Evolutionary conservation across 805 yeast genomes (phyloP), one percentile per base, ranked within the genome.

Genomic region (Blastobotrys robertii): DNA sequence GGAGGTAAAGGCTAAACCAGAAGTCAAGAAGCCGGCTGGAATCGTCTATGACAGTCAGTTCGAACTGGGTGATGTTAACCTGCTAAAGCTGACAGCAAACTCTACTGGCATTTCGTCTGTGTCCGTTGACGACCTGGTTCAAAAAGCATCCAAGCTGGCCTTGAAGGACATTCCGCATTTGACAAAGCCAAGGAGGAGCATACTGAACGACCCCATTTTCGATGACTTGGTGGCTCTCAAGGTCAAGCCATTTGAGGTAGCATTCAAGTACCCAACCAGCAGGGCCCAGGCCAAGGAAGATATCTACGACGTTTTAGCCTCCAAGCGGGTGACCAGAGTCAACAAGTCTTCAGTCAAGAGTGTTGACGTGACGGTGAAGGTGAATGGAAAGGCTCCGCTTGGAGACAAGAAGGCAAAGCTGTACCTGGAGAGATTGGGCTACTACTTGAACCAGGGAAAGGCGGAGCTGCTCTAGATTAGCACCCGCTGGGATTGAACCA

Each of bases 151-250:
- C 25, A 58, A 64, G 37, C 50, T 64, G 30, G 77, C 82, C 1
- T 44, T 58, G 39, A 50, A 54, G 14, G 59, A 53, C 34, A 55
- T 56, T 12, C 52, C 60, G 63, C 15, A 30, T 30, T 36, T 40
- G 9, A 16, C 47, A 22, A 53, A 46, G 40, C 59, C 66, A 28
- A 46, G 42, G 42, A 48, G 52, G 30, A 48, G 57, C 5, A 77
- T 73, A 34, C 67, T 69, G 49, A 69, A 69, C 45, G 86, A 80
- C 52, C 73, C 80, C 4, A 48, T 72, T 4, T 79, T 81, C 50
- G 88, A 81, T 52, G 75, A 68, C 11, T 55, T 81, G 43, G 52
- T 78, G 42, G 70, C 77, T 0, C 73, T 76, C 19, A 63, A 48
- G n/a, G 33, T 34, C 25, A 41, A 44, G 40, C 70, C 79, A 54